Conservation (phyloP, 2,329 filamentous ascomycete species). For the Paecilomyces fulvus region DNA sequence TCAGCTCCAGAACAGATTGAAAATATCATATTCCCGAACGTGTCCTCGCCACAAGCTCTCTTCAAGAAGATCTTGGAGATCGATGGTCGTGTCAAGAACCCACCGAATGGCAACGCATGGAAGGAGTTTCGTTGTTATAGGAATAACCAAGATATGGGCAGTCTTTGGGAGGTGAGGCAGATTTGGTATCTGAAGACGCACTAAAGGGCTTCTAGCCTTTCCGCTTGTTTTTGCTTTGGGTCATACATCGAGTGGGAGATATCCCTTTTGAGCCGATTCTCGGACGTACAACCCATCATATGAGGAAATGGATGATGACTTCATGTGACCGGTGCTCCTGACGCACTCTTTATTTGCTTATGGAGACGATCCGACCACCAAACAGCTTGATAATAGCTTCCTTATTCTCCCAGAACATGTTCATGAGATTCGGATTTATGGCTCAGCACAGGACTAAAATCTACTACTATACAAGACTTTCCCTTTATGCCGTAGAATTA, state of each 20-base stretch:
- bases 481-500: not conserved
- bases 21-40: slow-evolving; percentile 19
- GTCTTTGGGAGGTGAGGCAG: slow-evolving; percentile 36
- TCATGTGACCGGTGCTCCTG: not conserved
- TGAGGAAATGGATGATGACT: not conserved
- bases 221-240: not conserved
- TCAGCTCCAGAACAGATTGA: slow-evolving; percentile 7
- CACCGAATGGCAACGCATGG: slow-evolving; percentile 33
- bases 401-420: not conserved
- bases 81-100: slow-evolving; percentile 29
- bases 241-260: not conserved
- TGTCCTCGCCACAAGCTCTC: slow-evolving; percentile 21
- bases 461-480: not conserved
- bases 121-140: slow-evolving; percentile 35
- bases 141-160: slow-evolving; percentile 40
- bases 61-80: slow-evolving; percentile 28
- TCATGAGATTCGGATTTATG: not conserved
- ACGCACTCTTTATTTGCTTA: not conserved
- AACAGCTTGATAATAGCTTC: not conserved
- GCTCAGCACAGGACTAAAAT: not conserved
- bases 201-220: slow-evolving; percentile 1
- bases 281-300: not conserved
- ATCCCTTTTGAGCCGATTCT: not conserved
- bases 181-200: slow-evolving; percentile 27
- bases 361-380: not conserved